phyloP scores from a whole-genome alignment of 257 asterid species.

The Capsicum baccatum region DNA sequence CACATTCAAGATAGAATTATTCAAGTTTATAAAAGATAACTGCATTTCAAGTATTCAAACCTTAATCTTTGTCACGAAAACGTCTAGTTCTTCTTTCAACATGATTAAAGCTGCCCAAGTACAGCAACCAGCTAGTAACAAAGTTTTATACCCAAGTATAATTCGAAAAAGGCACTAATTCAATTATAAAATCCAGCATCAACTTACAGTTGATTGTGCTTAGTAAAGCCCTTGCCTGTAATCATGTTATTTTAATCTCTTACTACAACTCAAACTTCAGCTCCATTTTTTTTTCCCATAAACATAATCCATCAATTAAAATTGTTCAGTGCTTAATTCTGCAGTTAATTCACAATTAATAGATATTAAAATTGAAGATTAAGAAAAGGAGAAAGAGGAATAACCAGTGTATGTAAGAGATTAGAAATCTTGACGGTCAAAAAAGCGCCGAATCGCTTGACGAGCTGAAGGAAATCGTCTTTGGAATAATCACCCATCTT shows the following conservation, averaged over 20 bases:
- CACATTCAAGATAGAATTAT: neutral
- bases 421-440: conserved; percentile 60
- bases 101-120: no score
- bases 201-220: neutral
- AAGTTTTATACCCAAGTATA: neutral
- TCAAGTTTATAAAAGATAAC: neutral
- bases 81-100: no score
- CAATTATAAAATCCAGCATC: neutral
- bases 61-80: neutral
- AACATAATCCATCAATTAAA: neutral
- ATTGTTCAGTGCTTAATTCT: conserved; percentile 6
- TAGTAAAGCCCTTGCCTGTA: conserved; percentile 1
- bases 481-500: conserved; percentile 63
- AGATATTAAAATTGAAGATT: conserved; percentile 12
- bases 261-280: neutral
- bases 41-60: neutral
- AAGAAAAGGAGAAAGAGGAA: conserved; percentile 17
- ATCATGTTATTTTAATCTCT: neutral
- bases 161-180: neutral
- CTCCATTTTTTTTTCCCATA: neutral
- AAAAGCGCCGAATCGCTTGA: conserved; percentile 68
- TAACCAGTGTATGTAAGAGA: conserved; percentile 56
- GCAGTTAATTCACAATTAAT: neutral
- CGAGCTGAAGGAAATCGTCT: conserved; percentile 62
- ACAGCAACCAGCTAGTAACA: neutral